Base-by-base conservation (phyloP, 371 early-diverging fungal genomes). In the Phascolomyces articulosus region DNA sequence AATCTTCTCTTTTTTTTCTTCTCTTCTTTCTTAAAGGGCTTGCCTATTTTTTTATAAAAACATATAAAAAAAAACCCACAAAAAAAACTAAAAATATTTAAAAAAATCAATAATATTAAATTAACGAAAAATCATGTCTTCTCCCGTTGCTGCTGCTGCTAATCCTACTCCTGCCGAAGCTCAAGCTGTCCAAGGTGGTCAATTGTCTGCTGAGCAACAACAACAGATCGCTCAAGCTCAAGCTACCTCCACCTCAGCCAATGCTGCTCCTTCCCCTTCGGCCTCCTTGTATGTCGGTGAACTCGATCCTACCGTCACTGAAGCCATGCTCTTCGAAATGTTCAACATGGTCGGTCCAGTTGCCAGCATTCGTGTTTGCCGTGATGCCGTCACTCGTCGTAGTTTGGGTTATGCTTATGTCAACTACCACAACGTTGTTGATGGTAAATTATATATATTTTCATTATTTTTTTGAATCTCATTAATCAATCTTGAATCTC, bases 361-460 rank as follows among this genome's bases (percentile, higher is more conserved):
- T 70, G 95, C 96, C 60, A 94, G 95, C 75, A 97, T 98, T 74
- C 95, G 99, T 79, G 97, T 98, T 65, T 98, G 98, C 86, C 90
- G 98, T 73, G 99, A 98, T 83, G 94, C 97, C 63, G 93, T 97
- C 72, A 97, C 98, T 64, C 92, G 99, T 64, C 94, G 97, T 69
- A 93, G 93, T 68, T 87, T 98, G 71, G 98, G 98, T 59, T 98
- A 98, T 83, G 98, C 96, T 63, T 98, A 98, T 79, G 98, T 98
- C 77, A 98, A 98, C 94, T 98, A 89, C 78, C 91, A 90, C 78
- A 91, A 87, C 72, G 81, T 81, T 58, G 79, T 73, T 48, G 92
- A 93, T 83, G 91, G 88, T 86, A 83, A 62, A 58, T 23, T 26
- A 53, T 15, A 13, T 26, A 58, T 41, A 53, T 54, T 11, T 62